Base-by-base conservation (phyloP, 2,329 filamentous ascomycete species). In the Aspergillus novoparasiticus region DNA sequence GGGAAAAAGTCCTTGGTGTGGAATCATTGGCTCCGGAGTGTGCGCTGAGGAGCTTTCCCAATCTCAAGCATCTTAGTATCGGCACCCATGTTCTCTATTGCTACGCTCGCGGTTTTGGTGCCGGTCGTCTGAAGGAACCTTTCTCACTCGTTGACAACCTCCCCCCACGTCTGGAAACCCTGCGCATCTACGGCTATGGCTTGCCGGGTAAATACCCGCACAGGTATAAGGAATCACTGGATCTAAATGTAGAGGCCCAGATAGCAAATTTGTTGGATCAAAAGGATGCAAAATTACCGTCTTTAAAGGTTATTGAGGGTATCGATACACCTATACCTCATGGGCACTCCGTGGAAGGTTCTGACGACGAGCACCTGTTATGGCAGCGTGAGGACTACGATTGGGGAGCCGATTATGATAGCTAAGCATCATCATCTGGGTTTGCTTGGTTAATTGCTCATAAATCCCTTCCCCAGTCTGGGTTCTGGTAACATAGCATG, bases 221-320 rank as follows among this genome's bases (percentile, higher is more conserved):
- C 34, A 16, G 5, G 2, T 36, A 6, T 36, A 2, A 16, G 2
- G 0, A 0, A 3, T 0, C 36, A 19, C 2, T 9, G 6, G 36
- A 41, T 19, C 16, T 19, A 19, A 8, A 19, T 8, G 1, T 41
- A 41, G 16, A 41, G 16, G 36, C 36, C 36, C 36, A 41, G 8
- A 41, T 41, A 19, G 36, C 36, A 41, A 9, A 0, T 0, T 19
- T 41, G 16, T 3, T 41, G 16, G 2, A n/a, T 2, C 16, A 16
- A 19, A 41, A 9, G 16, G 36, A 19, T 41, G 6, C 0, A 19
- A 41, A 19, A 19, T 3, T 41, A 19, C 36, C 36, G 6, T 19
- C 36, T 4, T 19, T 41, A 16, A 19, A 41, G 16, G 16, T 9
- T 41, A 41, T 41, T 41, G 36, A 41, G 36, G 36, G 36, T 3